Percentiles rank a stretch among this genome's conserved stretches.
Evolutionary conservation across 148 eudicot genomes (phyloP).

Genomic region (Cornus controversa): DNA sequence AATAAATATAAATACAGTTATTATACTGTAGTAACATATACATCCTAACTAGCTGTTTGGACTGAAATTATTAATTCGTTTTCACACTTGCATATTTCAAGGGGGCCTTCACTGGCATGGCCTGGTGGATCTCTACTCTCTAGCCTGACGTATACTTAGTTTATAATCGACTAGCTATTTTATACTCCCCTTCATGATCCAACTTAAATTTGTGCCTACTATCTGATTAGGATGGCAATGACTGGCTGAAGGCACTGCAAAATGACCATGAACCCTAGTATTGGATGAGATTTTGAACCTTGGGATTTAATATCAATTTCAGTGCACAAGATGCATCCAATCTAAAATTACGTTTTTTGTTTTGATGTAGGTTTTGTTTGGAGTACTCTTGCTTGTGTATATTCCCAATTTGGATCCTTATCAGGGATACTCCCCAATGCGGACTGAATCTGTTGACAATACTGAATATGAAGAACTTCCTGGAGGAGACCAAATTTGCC

Average conservation of each 20-base stretch:
- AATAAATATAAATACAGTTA: too few relatives aligned
- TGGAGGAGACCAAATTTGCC: constrained; percentile 81
- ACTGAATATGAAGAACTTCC: constrained; percentile 86
- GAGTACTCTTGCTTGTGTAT: constrained; percentile 64
- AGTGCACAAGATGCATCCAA: not conserved
- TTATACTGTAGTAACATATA: too few relatives aligned
- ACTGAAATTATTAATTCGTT: too few relatives aligned
- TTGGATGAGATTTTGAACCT: not conserved
- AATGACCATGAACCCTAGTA: not conserved
- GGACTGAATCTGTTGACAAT: constrained; percentile 50
- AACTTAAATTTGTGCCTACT: not conserved
- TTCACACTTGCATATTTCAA: not conserved
- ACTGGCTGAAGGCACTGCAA: too few relatives aligned
- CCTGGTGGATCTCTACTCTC: not conserved
- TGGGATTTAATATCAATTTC: not conserved
- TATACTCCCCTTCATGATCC: constrained; percentile 3
- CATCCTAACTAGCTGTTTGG: not conserved
- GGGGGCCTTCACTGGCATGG: not conserved
- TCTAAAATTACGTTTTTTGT: not conserved
- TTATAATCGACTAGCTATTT: not conserved
- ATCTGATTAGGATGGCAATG: too few relatives aligned
- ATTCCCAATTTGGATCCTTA: constrained; percentile 80
- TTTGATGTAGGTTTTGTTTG: constrained; percentile 67
- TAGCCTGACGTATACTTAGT: not conserved
- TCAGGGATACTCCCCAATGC: constrained; percentile 77